phyloP scores from a whole-genome alignment of 805 yeast genomes.

The Clavispora carvajalis region DNA sequence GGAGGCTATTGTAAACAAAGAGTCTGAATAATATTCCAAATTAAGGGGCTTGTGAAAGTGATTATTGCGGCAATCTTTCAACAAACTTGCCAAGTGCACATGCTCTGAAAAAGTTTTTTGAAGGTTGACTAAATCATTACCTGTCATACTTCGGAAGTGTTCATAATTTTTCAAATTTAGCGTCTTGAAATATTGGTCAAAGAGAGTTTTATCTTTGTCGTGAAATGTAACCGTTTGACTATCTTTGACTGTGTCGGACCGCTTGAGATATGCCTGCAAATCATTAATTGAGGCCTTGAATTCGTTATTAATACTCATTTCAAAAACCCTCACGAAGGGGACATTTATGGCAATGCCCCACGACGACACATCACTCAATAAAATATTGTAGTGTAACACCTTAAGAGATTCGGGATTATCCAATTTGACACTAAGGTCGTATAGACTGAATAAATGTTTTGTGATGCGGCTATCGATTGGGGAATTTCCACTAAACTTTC shows the following conservation, averaged over 20 bases:
- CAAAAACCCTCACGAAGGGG: slow-evolving; percentile 35
- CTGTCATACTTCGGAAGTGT: slow-evolving; percentile 5
- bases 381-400: slow-evolving; percentile 29
- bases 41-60: slow-evolving; percentile 9
- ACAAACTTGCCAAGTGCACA: neutral
- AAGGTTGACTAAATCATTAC: slow-evolving; percentile 9
- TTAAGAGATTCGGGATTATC: slow-evolving; percentile 20
- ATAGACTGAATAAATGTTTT: slow-evolving; percentile 18
- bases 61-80: no score
- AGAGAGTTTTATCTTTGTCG: slow-evolving; percentile 7
- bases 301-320: slow-evolving; percentile 28
- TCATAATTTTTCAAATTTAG: slow-evolving; percentile 9
- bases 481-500: slow-evolving; percentile 29
- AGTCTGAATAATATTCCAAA: slow-evolving; percentile 13
- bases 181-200: slow-evolving; percentile 4
- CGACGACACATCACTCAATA: slow-evolving; percentile 29
- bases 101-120: slow-evolving; percentile 4
- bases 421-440: slow-evolving; percentile 14
- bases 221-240: neutral
- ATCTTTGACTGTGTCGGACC: neutral
- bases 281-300: slow-evolving; percentile 15
- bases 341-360: slow-evolving; percentile 34
- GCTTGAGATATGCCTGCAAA: slow-evolving; percentile 1
- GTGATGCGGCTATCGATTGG: slow-evolving; percentile 24
- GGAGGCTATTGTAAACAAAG: slow-evolving; percentile 22